phyloP scores from a whole-genome alignment of 2,329 filamentous ascomycete species.

The Ramichloridium luteum region DNA sequence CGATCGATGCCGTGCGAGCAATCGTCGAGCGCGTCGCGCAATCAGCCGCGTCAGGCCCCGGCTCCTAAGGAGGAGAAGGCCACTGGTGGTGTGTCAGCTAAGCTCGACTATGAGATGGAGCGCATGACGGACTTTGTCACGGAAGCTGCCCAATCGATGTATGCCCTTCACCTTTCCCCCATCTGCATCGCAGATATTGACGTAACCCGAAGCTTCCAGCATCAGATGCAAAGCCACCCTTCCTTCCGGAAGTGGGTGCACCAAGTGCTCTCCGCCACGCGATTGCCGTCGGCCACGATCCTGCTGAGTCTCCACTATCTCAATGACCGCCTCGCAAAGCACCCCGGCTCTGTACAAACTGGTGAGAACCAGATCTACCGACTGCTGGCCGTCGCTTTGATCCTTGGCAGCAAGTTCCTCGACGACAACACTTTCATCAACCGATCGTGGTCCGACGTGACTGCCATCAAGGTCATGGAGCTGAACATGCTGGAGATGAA shows the following conservation, averaged over 20 bases:
- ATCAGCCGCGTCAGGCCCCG: constrained; percentile 29
- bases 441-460: constrained; percentile 91
- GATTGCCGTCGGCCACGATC: constrained; percentile 82
- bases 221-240: constrained; percentile 49
- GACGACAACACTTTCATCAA: constrained; percentile 98
- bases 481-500: constrained; percentile 78
- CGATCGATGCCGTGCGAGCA: constrained; percentile 29
- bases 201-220: constrained; percentile 50
- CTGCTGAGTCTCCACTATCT: constrained; percentile 83
- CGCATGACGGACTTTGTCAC: constrained; percentile 91
- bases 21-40: constrained; percentile 19
- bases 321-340: constrained; percentile 55
- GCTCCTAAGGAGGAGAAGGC: constrained; percentile 49
- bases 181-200: constrained; percentile 51
- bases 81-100: constrained; percentile 79
- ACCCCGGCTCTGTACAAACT: constrained; percentile 23
- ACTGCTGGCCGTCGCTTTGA: constrained; percentile 70
- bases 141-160: constrained; percentile 70
- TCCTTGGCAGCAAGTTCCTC: constrained; percentile 88
- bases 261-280: constrained; percentile 79
- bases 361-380: constrained; percentile 66
- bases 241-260: constrained; percentile 86
- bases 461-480: constrained; percentile 71
- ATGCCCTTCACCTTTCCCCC: constrained; percentile 44
- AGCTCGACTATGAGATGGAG: constrained; percentile 94